Percentiles rank a stretch among this genome's conserved stretches.
Evolutionary conservation across 2,329 filamentous ascomycete species (phyloP).

Genomic region (Calonectria honghensis): DNA sequence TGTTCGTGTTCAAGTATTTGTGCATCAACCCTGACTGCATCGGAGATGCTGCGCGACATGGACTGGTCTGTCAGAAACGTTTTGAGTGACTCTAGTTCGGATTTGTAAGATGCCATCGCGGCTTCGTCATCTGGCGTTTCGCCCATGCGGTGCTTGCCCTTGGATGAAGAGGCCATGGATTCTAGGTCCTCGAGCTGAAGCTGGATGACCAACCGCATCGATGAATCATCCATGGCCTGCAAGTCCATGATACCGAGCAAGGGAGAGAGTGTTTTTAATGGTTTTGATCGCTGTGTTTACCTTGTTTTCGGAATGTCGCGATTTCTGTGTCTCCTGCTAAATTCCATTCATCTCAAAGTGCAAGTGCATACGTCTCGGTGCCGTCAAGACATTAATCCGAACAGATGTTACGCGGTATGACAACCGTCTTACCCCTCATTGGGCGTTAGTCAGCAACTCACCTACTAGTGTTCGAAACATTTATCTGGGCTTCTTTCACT

Average conservation of each 20-base stretch:
- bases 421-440: no score
- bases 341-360: not conserved
- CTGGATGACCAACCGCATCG: constrained; percentile 30
- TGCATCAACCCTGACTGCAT: constrained; percentile 27
- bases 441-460: not conserved
- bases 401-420: not conserved
- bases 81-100: constrained; percentile 24
- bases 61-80: not conserved
- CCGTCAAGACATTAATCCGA: not conserved
- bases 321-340: not conserved
- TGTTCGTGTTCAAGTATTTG: not conserved
- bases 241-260: not conserved
- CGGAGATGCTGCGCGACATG: constrained; percentile 36
- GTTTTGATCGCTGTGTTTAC: not conserved
- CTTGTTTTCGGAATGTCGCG: not conserved
- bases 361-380: not conserved
- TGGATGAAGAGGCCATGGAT: not conserved
- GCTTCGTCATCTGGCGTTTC: constrained; percentile 23
- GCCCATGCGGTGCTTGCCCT: constrained; percentile 42
- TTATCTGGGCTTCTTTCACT: no score
- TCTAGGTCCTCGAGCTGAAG: constrained; percentile 41
- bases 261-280: not conserved
- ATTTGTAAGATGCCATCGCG: constrained; percentile 25
- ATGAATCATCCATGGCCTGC: not conserved
- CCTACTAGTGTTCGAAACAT: no score